Evolutionary conservation across 2,329 filamentous ascomycete genomes (phyloP).

Genomic region (Alternaria brassicicola): DNA sequence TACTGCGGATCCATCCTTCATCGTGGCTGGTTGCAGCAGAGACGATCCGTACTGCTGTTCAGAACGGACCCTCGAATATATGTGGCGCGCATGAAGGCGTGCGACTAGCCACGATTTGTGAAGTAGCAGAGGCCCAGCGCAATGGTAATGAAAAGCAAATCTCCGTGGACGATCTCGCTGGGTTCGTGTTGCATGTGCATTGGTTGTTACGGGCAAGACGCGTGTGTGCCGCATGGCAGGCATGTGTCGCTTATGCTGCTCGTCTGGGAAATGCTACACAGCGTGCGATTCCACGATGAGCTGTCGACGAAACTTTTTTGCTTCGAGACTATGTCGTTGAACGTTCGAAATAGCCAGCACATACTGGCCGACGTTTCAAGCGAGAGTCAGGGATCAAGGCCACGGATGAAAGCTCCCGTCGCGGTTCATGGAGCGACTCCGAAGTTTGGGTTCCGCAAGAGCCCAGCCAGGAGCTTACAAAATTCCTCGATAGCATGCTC

Average conservation of each 20-base stretch:
- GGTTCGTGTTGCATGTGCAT: slow-evolving; percentile 26
- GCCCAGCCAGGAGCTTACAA: slow-evolving; percentile 11
- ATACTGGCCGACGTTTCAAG: slow-evolving; percentile 4
- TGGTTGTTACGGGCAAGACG: slow-evolving; percentile 19
- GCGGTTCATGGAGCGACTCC: slow-evolving; percentile 3
- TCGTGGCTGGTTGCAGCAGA: slow-evolving; percentile 19
- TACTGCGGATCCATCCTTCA: slow-evolving; percentile 22
- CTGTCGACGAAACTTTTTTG: slow-evolving; percentile 15
- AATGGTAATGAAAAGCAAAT: slow-evolving; percentile 27
- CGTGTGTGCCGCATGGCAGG: slow-evolving; percentile 20
- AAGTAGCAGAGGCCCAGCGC: slow-evolving; percentile 23
- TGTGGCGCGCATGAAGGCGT: slow-evolving; percentile 11
- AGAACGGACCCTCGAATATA: slow-evolving; percentile 2
- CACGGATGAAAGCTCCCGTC: slow-evolving; percentile 1
- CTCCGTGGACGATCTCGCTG: slow-evolving; percentile 13
- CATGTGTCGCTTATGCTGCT: slow-evolving; percentile 25
- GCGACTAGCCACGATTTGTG: slow-evolving; percentile 11
- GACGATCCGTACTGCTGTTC: slow-evolving; percentile 8
- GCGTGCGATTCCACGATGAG: slow-evolving; percentile 34
- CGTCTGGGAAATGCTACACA: slow-evolving; percentile 21
- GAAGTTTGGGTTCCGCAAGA: slow-evolving; percentile 6
- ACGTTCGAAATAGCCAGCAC: neutral
- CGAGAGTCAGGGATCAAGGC: neutral
- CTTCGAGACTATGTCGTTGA: slow-evolving; percentile 4
- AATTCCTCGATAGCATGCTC: slow-evolving; percentile 17